phyloP scores from a whole-genome alignment of 352 stramenopile genomes.

The Sclerospora graminicola region DNA sequence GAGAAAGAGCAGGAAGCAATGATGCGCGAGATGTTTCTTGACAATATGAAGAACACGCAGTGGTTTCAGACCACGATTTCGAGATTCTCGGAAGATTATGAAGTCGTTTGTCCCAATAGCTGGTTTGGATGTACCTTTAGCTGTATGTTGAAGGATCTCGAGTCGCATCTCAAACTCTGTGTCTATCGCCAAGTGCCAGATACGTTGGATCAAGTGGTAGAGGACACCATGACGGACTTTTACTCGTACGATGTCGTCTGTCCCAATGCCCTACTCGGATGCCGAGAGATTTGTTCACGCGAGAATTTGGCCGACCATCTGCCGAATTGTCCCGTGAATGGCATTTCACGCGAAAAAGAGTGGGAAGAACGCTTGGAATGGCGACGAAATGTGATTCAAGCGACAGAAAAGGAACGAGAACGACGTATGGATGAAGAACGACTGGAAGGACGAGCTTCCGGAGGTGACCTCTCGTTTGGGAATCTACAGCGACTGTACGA shows the following conservation, averaged over 20 bases:
- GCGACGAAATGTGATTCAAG: slow-evolving; percentile 49
- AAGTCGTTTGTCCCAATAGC: slow-evolving; percentile 78
- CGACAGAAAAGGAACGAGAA: slow-evolving; percentile 63
- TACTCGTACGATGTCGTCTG: slow-evolving; percentile 80
- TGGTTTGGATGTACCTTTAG: slow-evolving; percentile 83
- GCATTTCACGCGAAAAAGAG: slow-evolving; percentile 67
- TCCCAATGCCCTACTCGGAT: slow-evolving; percentile 71
- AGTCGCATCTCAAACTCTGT: slow-evolving; percentile 54
- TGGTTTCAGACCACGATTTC: slow-evolving; percentile 84
- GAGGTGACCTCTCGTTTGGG: slow-evolving; percentile 34
- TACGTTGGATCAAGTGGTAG: slow-evolving; percentile 48
- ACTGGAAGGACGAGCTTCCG: slow-evolving; percentile 15
- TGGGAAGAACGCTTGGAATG: slow-evolving; percentile 65
- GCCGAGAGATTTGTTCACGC: slow-evolving; percentile 65
- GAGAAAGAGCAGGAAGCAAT: slow-evolving; percentile 76
- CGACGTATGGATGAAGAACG: slow-evolving; percentile 54
- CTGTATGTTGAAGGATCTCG: slow-evolving; percentile 75
- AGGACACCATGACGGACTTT: slow-evolving; percentile 51
- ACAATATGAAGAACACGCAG: slow-evolving; percentile 85
- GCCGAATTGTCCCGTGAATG: slow-evolving; percentile 48
- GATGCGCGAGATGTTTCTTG: slow-evolving; percentile 76
- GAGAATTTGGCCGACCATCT: slow-evolving; percentile 63
- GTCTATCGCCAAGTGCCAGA: slow-evolving; percentile 72
- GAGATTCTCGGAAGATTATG: slow-evolving; percentile 66
- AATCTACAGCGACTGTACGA: slow-evolving; percentile 74